A percentile compares a stretch with the other conserved stretches of the same genome.
Conservation (phyloP, 208 protist genomes). For the Leptomonas pyrrhocoris region DNA sequence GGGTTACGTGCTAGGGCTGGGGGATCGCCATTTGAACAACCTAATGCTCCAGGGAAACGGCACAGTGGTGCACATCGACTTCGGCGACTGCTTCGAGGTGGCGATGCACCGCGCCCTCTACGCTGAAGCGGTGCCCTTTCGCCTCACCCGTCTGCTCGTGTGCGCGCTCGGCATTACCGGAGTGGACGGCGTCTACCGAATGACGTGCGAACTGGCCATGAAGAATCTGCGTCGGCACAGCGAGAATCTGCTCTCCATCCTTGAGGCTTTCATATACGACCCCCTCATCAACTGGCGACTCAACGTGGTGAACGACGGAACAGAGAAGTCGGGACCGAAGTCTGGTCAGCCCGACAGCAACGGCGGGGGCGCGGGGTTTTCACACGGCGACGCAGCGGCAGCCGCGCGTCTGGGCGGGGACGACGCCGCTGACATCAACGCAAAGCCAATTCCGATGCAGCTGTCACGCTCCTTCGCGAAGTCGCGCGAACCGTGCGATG, state of each 20-base stretch:
- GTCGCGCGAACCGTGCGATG: slow-evolving; percentile 22
- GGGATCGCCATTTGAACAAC: slow-evolving; percentile 99
- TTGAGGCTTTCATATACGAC: slow-evolving; percentile 99
- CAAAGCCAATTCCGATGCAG: slow-evolving; percentile 61
- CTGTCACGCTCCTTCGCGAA: slow-evolving; percentile 78
- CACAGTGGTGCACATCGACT: slow-evolving; percentile 99
- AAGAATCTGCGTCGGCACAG: slow-evolving; percentile 97
- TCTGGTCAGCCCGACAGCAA: slow-evolving; percentile 22
- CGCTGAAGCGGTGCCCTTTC: slow-evolving; percentile 99
- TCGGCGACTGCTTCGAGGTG: slow-evolving; percentile 99
- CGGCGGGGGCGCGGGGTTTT: slow-evolving; percentile 9
- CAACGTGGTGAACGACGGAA: slow-evolving; percentile 38
- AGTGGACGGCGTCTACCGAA: slow-evolving; percentile 98
- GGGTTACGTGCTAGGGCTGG: slow-evolving; percentile 98
- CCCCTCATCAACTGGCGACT: slow-evolving; percentile 99
- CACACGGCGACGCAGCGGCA: slow-evolving; percentile 6
- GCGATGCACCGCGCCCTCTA: slow-evolving; percentile 98
- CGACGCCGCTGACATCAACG: slow-evolving; percentile 17
- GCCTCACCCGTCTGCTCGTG: slow-evolving; percentile 99
- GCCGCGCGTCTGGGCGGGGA: slow-evolving; percentile 16
- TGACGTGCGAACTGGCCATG: slow-evolving; percentile 98
- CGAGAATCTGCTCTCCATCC: slow-evolving; percentile 98
- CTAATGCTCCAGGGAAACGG: slow-evolving; percentile 99
- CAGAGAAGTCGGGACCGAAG: slow-evolving; percentile 26
- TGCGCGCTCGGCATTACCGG: slow-evolving; percentile 98